Conservation (phyloP, 1,139 yeast species). For the Pneumocystis wakefieldiae region DNA sequence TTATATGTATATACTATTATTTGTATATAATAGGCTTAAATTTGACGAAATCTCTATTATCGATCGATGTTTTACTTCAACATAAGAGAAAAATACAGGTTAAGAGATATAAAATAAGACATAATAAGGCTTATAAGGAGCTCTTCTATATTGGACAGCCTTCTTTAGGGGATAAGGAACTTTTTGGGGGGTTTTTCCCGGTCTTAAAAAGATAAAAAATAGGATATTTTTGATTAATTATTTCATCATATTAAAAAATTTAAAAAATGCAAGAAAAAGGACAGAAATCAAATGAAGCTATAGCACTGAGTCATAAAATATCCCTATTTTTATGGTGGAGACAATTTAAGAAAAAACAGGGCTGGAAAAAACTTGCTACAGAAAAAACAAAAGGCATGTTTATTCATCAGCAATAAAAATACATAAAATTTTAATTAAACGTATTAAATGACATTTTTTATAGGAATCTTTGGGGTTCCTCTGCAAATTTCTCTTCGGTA, state of each 20-base stretch:
- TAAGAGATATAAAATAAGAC: not conserved
- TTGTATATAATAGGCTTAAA: too few species aligned
- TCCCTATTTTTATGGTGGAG: not conserved
- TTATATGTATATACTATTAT: not conserved
- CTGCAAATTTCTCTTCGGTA: conserved; percentile 52
- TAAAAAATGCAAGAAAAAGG: not conserved
- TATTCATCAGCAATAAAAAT: not conserved
- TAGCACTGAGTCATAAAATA: not conserved
- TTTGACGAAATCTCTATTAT: not conserved
- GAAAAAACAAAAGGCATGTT: not conserved
- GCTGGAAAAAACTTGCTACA: not conserved
- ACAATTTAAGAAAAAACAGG: not conserved
- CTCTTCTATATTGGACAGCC: too few species aligned
- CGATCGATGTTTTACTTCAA: not conserved
- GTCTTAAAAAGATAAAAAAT: too few species aligned
- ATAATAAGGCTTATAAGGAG: too few species aligned
- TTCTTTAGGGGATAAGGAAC: too few species aligned
- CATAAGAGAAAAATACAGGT: too few species aligned
- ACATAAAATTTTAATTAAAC: not conserved
- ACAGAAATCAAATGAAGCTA: not conserved
- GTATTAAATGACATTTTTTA: not conserved
- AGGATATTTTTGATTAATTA: not conserved
- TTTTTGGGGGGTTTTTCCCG: not conserved
- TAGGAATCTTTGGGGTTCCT: conserved; percentile 66
- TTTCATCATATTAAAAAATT: not conserved